Percentiles rank a stretch among this genome's conserved stretches.
Evolutionary conservation across 345 rosid genomes (phyloP).

Genomic region (Toxicodendron radicans): DNA sequence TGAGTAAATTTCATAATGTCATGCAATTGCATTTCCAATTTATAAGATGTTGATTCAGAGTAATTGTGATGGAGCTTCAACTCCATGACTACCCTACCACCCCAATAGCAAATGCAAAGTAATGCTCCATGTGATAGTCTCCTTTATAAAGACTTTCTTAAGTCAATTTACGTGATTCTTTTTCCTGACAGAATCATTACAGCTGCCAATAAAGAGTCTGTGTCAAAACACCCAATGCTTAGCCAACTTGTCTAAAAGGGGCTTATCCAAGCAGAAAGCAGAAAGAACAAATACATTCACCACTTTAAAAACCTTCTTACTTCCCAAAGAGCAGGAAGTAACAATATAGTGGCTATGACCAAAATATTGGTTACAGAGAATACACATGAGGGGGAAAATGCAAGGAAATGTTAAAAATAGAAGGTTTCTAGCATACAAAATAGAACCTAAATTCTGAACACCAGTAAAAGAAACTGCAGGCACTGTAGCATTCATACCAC

Average conservation of each 20-base stretch:
- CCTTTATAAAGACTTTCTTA: background rate
- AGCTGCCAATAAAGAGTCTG: background rate
- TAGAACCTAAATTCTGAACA: background rate
- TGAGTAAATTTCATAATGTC: background rate
- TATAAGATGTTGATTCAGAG: background rate
- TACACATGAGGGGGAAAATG: background rate
- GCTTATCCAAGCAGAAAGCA: too few species aligned
- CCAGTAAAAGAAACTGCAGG: background rate
- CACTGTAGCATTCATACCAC: slow-evolving; percentile 49
- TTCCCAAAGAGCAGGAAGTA: too few species aligned
- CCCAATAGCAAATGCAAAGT: background rate
- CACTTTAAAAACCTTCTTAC: too few species aligned
- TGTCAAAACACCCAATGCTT: background rate
- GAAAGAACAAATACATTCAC: too few species aligned
- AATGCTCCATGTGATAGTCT: background rate
- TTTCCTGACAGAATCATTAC: too few species aligned
- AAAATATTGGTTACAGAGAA: background rate
- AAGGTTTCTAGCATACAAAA: background rate
- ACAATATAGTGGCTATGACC: too few species aligned
- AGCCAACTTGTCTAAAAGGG: too few species aligned
- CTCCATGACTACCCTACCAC: background rate
- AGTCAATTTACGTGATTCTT: background rate
- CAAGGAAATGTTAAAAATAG: background rate
- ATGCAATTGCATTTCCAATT: background rate
- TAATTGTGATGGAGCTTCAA: too few species aligned